Evolutionary conservation across 2,329 filamentous ascomycete species (phyloP).

Genomic region (Aspergillus awamori): DNA sequence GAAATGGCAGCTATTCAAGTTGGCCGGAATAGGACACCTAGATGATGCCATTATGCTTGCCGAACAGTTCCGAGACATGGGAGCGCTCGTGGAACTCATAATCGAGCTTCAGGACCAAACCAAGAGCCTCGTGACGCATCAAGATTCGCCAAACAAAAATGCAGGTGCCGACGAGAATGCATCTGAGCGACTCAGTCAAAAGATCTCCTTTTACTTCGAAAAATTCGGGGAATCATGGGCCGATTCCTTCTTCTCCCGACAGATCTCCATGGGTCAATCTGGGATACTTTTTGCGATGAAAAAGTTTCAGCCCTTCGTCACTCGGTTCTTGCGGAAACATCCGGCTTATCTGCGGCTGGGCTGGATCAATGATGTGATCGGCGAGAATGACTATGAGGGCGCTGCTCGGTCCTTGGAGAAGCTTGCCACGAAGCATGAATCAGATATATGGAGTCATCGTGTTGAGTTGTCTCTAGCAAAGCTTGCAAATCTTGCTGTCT

Average conservation of each 20-base stretch:
- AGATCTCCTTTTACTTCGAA: conserved; percentile 52
- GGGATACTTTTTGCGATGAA: conserved; percentile 68
- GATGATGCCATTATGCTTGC: conserved; percentile 62
- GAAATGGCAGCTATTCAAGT: conserved; percentile 50
- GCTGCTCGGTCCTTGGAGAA: conserved; percentile 72
- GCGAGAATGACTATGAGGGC: conserved; percentile 72
- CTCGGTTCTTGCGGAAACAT: conserved; percentile 73
- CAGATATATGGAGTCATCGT: conserved; percentile 88
- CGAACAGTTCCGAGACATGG: conserved; percentile 65
- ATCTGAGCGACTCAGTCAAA: conserved; percentile 38
- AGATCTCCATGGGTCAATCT: conserved; percentile 69
- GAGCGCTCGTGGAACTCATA: conserved; percentile 59
- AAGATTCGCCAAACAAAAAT: conserved; percentile 18
- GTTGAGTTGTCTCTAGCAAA: conserved; percentile 90
- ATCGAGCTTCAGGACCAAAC: conserved; percentile 46
- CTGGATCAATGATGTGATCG: conserved; percentile 91
- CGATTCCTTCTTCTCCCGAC: conserved; percentile 75
- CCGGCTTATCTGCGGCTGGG: conserved; percentile 74
- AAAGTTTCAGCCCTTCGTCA: conserved; percentile 73
- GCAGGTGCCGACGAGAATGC: conserved; percentile 28
- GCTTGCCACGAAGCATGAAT: conserved; percentile 71
- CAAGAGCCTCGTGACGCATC: conserved; percentile 26
- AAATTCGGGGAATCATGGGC: conserved; percentile 57
- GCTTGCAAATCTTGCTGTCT: conserved; percentile 71
- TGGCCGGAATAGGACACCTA: conserved; percentile 57